Conservation (phyloP, 1,139 yeast genomes). For the Geotrichum candidum region DNA sequence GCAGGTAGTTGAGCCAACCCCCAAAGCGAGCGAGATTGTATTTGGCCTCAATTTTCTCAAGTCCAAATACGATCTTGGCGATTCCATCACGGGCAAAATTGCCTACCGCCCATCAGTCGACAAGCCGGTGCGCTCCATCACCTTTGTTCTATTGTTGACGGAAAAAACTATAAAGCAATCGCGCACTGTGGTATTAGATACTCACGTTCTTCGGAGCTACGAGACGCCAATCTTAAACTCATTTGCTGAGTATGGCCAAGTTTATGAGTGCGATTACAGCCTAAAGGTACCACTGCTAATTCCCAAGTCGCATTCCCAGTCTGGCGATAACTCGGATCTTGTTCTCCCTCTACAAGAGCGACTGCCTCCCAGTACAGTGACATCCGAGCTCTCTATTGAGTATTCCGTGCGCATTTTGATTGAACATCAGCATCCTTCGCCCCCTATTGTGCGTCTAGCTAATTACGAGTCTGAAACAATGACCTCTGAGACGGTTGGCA, state of each 20-base stretch:
- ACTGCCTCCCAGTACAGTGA: conserved; percentile 3
- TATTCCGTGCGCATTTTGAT: conserved; percentile 6
- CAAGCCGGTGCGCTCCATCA: conserved; percentile 1
- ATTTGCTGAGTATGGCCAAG: not conserved
- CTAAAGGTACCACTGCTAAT: conserved; percentile 6
- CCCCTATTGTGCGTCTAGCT: not conserved
- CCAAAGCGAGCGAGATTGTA: not conserved
- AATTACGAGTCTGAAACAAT: not conserved
- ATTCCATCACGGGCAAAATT: conserved; percentile 1
- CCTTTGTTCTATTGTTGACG: not conserved
- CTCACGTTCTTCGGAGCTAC: not conserved
- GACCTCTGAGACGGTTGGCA: not conserved
- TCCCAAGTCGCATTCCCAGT: not conserved
- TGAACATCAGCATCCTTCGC: conserved; percentile 1
- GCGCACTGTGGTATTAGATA: conserved; percentile 1
- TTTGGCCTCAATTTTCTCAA: not conserved
- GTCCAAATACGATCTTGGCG: conserved; percentile 5
- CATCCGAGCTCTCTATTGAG: not conserved
- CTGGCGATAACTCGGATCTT: not conserved
- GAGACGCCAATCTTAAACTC: not conserved
- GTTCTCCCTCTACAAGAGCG: conserved; percentile 8
- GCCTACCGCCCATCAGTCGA: not conserved
- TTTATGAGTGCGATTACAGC: not conserved
- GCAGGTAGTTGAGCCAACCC: not conserved
- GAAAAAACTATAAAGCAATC: conserved; percentile 2